Evolutionary conservation across 2,329 filamentous ascomycete genomes (phyloP).

Genomic region (Pseudogymnoascus sp.): DNA sequence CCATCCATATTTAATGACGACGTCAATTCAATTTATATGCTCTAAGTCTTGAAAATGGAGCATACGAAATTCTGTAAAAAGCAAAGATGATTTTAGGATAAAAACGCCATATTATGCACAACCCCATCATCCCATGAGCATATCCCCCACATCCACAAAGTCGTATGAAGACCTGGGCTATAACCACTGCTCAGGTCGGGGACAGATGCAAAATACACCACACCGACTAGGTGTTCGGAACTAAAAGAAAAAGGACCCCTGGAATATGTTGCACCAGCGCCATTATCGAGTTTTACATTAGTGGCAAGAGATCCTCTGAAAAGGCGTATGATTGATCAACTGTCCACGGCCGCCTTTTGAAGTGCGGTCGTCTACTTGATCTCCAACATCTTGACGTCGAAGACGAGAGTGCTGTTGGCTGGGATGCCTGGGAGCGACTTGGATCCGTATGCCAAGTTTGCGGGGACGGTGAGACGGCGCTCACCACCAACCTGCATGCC

Average conservation of each 20-base stretch:
- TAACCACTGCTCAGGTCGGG: constrained; percentile 27
- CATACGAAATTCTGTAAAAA: constrained; percentile 12
- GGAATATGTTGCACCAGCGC: constrained; percentile 2
- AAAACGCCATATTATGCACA: constrained; percentile 28
- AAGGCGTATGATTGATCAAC: neutral
- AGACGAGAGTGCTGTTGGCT: constrained; percentile 81
- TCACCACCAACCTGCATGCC: constrained; percentile 94
- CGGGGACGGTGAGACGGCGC: constrained; percentile 83
- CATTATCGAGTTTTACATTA: constrained; percentile 5
- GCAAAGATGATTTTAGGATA: constrained; percentile 24
- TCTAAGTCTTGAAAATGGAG: constrained; percentile 4
- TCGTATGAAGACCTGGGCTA: constrained; percentile 3
- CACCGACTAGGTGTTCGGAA: neutral
- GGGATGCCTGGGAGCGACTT: constrained; percentile 79
- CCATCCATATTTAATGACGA: neutral
- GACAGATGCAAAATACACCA: constrained; percentile 26
- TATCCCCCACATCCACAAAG: constrained; percentile 7
- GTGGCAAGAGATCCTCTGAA: constrained; percentile 6
- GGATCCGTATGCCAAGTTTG: constrained; percentile 83
- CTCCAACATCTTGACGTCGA: constrained; percentile 81
- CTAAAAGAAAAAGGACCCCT: neutral
- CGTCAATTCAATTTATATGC: neutral
- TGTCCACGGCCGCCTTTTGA: neutral
- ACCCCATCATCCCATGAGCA: constrained; percentile 27
- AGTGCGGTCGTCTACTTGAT: constrained; percentile 57